Conservation (phyloP, 1,284 basidiomycete species). For the Jaminaea rosea region DNA sequence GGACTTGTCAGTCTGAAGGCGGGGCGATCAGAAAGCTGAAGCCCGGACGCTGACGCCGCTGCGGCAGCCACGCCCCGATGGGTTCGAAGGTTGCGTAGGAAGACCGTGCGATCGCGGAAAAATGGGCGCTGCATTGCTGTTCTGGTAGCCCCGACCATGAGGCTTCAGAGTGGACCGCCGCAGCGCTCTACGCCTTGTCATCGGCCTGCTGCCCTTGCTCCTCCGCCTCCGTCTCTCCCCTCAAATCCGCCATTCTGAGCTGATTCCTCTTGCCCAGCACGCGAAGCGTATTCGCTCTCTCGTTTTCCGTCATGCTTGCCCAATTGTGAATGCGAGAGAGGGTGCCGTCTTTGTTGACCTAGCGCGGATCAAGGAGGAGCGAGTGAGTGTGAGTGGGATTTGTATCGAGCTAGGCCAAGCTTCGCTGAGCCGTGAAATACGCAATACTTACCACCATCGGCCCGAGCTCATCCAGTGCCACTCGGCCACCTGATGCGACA, state of each 20-base stretch:
- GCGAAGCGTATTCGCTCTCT: slow-evolving; percentile 24
- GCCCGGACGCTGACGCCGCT: too few species aligned
- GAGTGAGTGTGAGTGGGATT: neutral
- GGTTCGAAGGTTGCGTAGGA: too few species aligned
- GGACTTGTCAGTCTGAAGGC: too few species aligned
- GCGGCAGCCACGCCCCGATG: too few species aligned
- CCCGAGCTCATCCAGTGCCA: slow-evolving; percentile 26
- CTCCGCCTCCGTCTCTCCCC: neutral
- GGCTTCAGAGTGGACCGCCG: too few species aligned
- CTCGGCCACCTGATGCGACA: neutral
- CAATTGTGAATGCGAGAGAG: slow-evolving; percentile 36
- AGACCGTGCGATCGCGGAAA: too few species aligned
- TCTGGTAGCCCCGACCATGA: too few species aligned
- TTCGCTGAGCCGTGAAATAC: neutral
- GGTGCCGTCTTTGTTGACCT: slow-evolving; percentile 33
- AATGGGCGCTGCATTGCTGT: too few species aligned
- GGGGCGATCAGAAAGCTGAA: too few species aligned
- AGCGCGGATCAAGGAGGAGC: neutral
- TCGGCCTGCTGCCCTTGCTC: too few species aligned
- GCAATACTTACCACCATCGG: slow-evolving; percentile 21
- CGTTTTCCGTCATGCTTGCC: slow-evolving; percentile 23
- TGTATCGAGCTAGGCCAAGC: neutral
- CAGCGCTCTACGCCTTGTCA: too few species aligned
- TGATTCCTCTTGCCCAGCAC: slow-evolving; percentile 33
- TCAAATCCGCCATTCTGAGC: slow-evolving; percentile 18